Percentiles rank a stretch among this genome's conserved stretches.
Evolutionary conservation across 2,329 filamentous ascomycete genomes (phyloP).

Genomic region (Fonsecaea pugnacius): DNA sequence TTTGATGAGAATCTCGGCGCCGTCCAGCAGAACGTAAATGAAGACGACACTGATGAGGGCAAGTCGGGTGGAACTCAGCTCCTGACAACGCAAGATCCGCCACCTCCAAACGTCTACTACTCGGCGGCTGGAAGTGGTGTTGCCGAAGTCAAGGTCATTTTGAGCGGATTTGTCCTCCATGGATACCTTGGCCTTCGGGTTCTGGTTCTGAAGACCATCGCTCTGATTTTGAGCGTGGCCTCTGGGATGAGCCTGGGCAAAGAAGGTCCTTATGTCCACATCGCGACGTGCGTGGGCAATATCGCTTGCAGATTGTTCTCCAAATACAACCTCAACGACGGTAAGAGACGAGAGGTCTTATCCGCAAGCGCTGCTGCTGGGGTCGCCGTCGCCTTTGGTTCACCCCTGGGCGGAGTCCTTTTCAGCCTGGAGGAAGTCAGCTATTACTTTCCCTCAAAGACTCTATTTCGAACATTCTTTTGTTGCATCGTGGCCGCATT

Average conservation of each 20-base stretch:
- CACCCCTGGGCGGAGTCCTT: constrained; percentile 84
- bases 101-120: constrained; percentile 71
- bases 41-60: constrained; percentile 51
- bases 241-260: constrained; percentile 94
- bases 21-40: constrained; percentile 40
- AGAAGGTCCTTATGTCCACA: constrained; percentile 96
- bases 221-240: constrained; percentile 83
- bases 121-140: constrained; percentile 95
- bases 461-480: constrained; percentile 95
- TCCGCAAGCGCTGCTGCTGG: constrained; percentile 90
- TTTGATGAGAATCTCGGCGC: constrained; percentile 92
- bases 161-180: constrained; percentile 97
- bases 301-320: constrained; percentile 90
- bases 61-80: constrained; percentile 46
- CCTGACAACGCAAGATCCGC: constrained; percentile 42
- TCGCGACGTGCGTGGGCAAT: constrained; percentile 92
- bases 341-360: constrained; percentile 89
- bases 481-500: constrained; percentile 91
- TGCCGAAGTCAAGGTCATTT: constrained; percentile 93
- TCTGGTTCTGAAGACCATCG: constrained; percentile 79
- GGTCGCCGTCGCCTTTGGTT: constrained; percentile 92
- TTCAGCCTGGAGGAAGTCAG: constrained; percentile 95
- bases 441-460: constrained; percentile 98
- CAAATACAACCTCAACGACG: constrained; percentile 94
- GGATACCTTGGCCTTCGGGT: constrained; percentile 91